phyloP scores from a whole-genome alignment of 495 filamentous ascomycete genomes.

The Pseudoneurospora amorphoporcata region DNA sequence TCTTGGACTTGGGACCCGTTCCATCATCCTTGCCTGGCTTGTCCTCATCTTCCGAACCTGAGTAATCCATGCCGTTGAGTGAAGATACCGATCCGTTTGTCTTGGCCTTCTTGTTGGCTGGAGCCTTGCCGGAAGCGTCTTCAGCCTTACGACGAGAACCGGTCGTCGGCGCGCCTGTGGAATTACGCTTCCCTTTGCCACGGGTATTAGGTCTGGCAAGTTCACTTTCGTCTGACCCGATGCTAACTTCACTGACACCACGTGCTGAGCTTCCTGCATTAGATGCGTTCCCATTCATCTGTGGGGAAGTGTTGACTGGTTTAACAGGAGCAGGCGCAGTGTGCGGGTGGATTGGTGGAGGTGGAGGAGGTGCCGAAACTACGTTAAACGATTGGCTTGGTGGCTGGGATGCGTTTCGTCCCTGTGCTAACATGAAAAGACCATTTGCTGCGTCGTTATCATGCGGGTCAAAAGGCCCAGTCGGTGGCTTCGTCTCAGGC shows the following conservation, averaged over 20 bases:
- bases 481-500: conserved; percentile 32
- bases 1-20: conserved; percentile 49
- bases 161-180: conserved; percentile 16
- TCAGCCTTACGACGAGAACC: conserved; percentile 74
- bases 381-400: conserved; percentile 40
- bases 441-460: conserved; percentile 96
- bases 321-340: conserved; percentile 16
- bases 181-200: conserved; percentile 59
- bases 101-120: conserved; percentile 64
- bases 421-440: conserved; percentile 78
- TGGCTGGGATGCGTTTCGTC: conserved; percentile 46
- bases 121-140: conserved; percentile 53
- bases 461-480: conserved; percentile 66
- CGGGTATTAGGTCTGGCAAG: conserved; percentile 49
- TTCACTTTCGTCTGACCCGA: conserved; percentile 66
- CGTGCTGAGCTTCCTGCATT: conserved; percentile 35
- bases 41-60: conserved; percentile 31
- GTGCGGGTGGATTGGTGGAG: conserved; percentile 33
- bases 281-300: conserved; percentile 37
- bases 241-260: conserved; percentile 58
- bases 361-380: conserved; percentile 19
- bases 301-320: conserved; percentile 40
- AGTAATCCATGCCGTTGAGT: conserved; percentile 19
- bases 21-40: conserved; percentile 43
- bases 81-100: conserved; percentile 37